Evolutionary conservation across 2,329 filamentous ascomycete species (phyloP).

Genomic region (Intubia oerlemansii): DNA sequence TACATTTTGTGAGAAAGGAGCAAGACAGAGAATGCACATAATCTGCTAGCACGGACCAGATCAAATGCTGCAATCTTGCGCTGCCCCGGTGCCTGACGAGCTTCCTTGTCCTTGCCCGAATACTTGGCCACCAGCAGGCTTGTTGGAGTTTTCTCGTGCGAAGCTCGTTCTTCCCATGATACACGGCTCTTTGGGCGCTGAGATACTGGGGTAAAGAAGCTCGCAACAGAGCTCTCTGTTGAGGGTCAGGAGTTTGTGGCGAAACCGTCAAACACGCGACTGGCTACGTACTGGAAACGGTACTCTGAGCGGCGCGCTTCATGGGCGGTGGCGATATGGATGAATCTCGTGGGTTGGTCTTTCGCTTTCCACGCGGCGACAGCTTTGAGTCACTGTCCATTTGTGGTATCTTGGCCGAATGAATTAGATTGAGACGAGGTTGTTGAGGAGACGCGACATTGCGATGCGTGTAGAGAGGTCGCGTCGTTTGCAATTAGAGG

Average conservation of each 20-base stretch:
- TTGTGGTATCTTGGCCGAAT: no score
- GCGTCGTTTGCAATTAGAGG: no score
- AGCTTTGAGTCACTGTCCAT: no score
- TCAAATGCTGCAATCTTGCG: constrained; percentile 47
- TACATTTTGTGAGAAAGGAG: neutral
- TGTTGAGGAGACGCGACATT: no score
- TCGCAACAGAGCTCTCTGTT: constrained; percentile 47
- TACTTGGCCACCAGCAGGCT: constrained; percentile 62
- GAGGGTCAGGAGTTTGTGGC: neutral
- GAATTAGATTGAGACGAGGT: no score
- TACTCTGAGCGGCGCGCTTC: neutral
- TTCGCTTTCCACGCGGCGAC: no score
- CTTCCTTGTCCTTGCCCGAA: constrained; percentile 13
- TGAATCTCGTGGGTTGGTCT: no score
- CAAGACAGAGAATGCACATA: neutral
- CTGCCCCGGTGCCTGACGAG: constrained; percentile 15
- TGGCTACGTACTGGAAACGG: neutral
- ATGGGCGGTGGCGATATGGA: constrained; percentile 20
- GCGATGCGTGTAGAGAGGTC: no score
- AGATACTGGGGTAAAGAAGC: constrained; percentile 73
- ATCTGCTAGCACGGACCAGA: constrained; percentile 20
- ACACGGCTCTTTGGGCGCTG: constrained; percentile 64
- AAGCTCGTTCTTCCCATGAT: constrained; percentile 46
- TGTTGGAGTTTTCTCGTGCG: constrained; percentile 22
- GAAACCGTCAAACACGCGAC: neutral